These are phyloP conservation scores for Polygonum aviculare DNA, from an alignment of 148 eudicot species.

Conservation along the genomic window DNA sequence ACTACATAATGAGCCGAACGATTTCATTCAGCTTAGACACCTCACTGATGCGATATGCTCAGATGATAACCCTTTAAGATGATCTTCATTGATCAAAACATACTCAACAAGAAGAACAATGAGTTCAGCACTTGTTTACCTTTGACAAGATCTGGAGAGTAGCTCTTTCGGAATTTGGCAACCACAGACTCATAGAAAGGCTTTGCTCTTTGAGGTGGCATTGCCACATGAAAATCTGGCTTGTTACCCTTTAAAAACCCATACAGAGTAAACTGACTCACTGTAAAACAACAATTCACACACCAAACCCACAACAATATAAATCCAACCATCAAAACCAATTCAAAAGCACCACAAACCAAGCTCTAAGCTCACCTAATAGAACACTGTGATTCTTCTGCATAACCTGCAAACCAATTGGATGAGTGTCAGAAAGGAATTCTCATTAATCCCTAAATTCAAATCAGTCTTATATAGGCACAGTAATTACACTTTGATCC, in stretches of 20 bases:
- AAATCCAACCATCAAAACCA: neutral
- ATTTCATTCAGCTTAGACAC: neutral
- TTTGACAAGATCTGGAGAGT: slow-evolving; percentile 55
- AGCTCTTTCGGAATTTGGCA: slow-evolving; percentile 59
- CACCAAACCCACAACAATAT: slow-evolving; percentile 1
- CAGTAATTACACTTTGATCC: slow-evolving; percentile 61
- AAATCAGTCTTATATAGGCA: neutral
- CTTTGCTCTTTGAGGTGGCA: slow-evolving; percentile 82
- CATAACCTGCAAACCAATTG: slow-evolving; percentile 57
- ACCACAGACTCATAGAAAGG: slow-evolving; percentile 79
- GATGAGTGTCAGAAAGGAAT: neutral
- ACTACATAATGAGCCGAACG: neutral
- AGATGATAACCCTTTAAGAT: neutral
- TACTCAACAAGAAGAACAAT: neutral
- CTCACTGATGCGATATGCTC: neutral
- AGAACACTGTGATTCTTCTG: slow-evolving; percentile 73
- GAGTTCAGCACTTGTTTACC: slow-evolving; percentile 24
- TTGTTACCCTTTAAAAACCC: slow-evolving; percentile 97
- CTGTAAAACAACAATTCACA: slow-evolving; percentile 37
- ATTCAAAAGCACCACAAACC: neutral
- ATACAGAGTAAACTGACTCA: slow-evolving; percentile 93
- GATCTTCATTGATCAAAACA: neutral
- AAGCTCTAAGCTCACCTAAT: slow-evolving; percentile 35
- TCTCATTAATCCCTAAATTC: neutral
- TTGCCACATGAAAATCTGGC: slow-evolving; percentile 98